A percentile compares a stretch with the other conserved stretches of the same genome.
Conservation (phyloP, 805 yeast genomes). For the Zygoascus flipseniorum region DNA sequence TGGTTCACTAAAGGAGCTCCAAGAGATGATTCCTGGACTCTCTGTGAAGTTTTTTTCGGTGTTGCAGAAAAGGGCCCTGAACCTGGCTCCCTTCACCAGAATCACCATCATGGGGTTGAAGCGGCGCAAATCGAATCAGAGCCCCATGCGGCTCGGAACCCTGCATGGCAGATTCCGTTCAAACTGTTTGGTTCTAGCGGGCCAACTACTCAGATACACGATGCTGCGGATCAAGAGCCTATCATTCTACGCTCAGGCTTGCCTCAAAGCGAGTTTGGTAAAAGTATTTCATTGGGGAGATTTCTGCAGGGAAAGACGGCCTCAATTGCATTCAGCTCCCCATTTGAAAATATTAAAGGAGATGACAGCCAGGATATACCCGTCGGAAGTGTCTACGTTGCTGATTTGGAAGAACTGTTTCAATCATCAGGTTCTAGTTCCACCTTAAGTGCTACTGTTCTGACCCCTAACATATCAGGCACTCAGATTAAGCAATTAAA, state of each 20-base stretch:
- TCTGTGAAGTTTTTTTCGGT: conserved; percentile 30
- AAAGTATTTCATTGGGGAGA: conserved; percentile 35
- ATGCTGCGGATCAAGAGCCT: conserved; percentile 2
- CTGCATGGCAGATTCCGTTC: neutral
- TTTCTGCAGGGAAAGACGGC: conserved; percentile 29
- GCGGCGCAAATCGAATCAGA: neutral
- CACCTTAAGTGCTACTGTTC: neutral
- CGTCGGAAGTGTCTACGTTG: conserved; percentile 16
- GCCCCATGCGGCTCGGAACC: neutral
- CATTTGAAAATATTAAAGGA: conserved; percentile 28
- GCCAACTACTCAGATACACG: neutral
- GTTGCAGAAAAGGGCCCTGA: conserved; percentile 1
- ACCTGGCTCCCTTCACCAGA: neutral
- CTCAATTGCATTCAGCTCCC: conserved; percentile 45
- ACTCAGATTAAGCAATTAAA: neutral
- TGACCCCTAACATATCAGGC: neutral
- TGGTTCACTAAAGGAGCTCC: conserved; percentile 35
- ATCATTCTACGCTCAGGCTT: conserved; percentile 12
- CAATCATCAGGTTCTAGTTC: neutral
- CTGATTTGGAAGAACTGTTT: conserved; percentile 3
- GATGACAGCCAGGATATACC: conserved; percentile 3
- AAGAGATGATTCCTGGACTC: conserved; percentile 22
- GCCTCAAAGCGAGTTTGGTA: conserved; percentile 39
- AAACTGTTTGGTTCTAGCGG: neutral
- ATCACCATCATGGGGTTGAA: neutral